These are phyloP conservation scores for Aspergillus thermomutatus DNA, from an alignment of 2,329 filamentous ascomycete genomes.

Conservation along the genomic window DNA sequence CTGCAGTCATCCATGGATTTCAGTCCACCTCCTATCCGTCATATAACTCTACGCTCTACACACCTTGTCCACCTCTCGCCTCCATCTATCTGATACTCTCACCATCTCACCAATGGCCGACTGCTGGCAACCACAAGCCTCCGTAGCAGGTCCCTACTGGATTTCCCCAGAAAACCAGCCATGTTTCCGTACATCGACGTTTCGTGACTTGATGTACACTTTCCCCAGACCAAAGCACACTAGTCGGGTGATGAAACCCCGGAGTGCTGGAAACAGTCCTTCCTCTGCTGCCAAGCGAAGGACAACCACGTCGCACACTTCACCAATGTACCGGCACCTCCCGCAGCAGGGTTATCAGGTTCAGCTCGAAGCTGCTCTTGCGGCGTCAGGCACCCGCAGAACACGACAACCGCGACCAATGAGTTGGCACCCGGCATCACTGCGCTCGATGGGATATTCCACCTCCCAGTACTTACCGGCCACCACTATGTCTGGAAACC, in stretches of 20 bases:
- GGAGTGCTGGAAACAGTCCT: constrained; percentile 67
- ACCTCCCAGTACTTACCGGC: constrained; percentile 20
- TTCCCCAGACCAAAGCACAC: constrained; percentile 49
- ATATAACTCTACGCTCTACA: constrained; percentile 8
- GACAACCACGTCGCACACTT: constrained; percentile 51
- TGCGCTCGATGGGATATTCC: constrained; percentile 30
- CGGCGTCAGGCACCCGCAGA: constrained; percentile 35
- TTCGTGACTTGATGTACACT: constrained; percentile 46
- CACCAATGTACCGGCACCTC: constrained; percentile 41
- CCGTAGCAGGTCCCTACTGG: constrained; percentile 28
- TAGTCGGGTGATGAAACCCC: constrained; percentile 58
- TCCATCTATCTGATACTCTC: constrained; percentile 1
- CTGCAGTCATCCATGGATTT: constrained; percentile 20
- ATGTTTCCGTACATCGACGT: constrained; percentile 20
- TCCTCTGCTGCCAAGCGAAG: constrained; percentile 48
- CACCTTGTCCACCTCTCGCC: not conserved
- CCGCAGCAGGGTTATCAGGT: constrained; percentile 32
- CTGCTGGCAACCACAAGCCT: constrained; percentile 25
- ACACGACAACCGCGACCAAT: constrained; percentile 55
- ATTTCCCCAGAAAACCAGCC: constrained; percentile 16
- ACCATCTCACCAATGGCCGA: constrained; percentile 28
- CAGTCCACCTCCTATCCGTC: constrained; percentile 14
- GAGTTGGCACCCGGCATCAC: constrained; percentile 71
- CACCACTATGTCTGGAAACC: constrained; percentile 13
- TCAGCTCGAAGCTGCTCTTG: constrained; percentile 43